phyloP scores from a whole-genome alignment of 2,329 filamentous ascomycete species.

The Tympanopsis confertula region DNA sequence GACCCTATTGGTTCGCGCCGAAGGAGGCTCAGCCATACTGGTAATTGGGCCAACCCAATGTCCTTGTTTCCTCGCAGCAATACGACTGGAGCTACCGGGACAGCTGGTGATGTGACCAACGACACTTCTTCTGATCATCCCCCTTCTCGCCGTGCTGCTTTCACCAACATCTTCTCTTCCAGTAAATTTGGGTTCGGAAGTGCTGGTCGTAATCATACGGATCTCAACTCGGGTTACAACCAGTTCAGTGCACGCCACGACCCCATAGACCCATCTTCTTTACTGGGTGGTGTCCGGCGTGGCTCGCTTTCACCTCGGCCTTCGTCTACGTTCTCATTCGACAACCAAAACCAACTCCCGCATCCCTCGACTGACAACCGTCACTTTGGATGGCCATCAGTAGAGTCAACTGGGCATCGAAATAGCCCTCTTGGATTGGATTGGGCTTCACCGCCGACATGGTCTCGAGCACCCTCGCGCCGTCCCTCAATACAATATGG shows the following conservation, averaged over 20 bases:
- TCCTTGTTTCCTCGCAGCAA: constrained; percentile 28
- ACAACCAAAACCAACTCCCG: constrained; percentile 20
- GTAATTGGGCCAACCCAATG: constrained; percentile 37
- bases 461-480: not conserved
- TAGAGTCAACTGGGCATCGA: not conserved
- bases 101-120: constrained; percentile 25
- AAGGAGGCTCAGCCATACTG: constrained; percentile 43
- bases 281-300: constrained; percentile 24
- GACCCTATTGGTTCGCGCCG: constrained; percentile 34
- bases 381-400: not conserved
- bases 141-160: constrained; percentile 19
- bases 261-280: constrained; percentile 27
- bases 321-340: constrained; percentile 41
- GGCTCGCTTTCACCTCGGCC: constrained; percentile 30
- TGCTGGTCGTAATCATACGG: constrained; percentile 8
- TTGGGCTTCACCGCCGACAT: not conserved
- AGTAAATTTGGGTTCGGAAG: constrained; percentile 22
- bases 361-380: constrained; percentile 1
- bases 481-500: not conserved
- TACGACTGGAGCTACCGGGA: constrained; percentile 20
- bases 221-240: constrained; percentile 25
- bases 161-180: constrained; percentile 28
- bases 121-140: constrained; percentile 18
- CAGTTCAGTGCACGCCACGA: constrained; percentile 31
- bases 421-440: not conserved